Evolutionary conservation across 2,329 filamentous ascomycete species (phyloP).

Genomic region (Ophiostoma tasmaniense): DNA sequence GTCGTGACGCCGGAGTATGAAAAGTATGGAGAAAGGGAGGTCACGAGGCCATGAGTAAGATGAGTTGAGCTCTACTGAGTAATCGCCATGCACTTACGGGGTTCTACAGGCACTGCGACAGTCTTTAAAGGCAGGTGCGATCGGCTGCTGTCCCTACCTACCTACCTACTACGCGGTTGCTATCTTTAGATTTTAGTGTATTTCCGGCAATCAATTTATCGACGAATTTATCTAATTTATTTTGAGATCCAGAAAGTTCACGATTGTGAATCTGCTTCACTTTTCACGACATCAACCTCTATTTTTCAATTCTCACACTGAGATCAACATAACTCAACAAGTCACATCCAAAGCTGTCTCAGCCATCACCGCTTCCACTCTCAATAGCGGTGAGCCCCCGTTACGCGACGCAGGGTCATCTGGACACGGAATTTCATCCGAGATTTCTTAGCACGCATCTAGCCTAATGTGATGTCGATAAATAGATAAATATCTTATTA

Average conservation of each 20-base stretch:
- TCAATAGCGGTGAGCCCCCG: conserved; percentile 1
- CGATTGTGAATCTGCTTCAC: not conserved
- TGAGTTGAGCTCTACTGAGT: too few relatives aligned
- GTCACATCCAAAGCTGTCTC: not conserved
- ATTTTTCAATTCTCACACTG: not conserved
- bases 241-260: not conserved
- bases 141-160: conserved; percentile 1
- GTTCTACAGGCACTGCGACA: not conserved
- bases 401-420: conserved; percentile 5
- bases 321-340: not conserved
- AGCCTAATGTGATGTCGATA: not conserved
- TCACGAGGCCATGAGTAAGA: conserved; percentile 1
- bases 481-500: not conserved
- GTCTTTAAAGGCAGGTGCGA: not conserved
- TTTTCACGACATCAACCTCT: not conserved
- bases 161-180: conserved; percentile 3
- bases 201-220: not conserved
- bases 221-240: not conserved
- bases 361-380: conserved; percentile 2
- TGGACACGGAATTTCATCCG: conserved; percentile 5
- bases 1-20: not conserved
- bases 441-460: not conserved
- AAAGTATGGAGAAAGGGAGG: not conserved
- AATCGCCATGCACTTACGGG: not conserved
- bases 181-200: not conserved